phyloP scores from a whole-genome alignment of 164 flowering plant genomes.

The Chimonanthus salicifolius region DNA sequence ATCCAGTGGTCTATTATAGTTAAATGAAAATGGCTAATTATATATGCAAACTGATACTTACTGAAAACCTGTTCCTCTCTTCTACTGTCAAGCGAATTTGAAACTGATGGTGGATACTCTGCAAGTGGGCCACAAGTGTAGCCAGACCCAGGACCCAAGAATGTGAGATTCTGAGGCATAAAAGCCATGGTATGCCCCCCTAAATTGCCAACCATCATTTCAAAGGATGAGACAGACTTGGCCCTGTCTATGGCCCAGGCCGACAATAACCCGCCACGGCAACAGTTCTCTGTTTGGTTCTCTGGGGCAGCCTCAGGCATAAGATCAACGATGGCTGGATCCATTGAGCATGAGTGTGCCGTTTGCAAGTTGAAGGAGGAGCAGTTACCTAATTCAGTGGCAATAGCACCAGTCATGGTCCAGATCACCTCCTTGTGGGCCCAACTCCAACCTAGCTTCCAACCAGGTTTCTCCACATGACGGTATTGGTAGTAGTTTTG shows the following conservation, averaged over 20 bases:
- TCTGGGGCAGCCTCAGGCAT: constrained; percentile 30
- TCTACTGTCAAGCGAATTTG: constrained; percentile 28
- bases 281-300: constrained; percentile 40
- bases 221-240: constrained; percentile 42
- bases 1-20: background rate
- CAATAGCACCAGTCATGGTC: constrained; percentile 58
- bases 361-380: constrained; percentile 27
- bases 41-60: constrained; percentile 21
- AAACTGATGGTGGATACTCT: constrained; percentile 40
- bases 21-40: background rate
- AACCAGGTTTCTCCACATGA: constrained; percentile 53
- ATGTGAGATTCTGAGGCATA: constrained; percentile 36
- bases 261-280: constrained; percentile 43
- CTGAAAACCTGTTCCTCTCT: constrained; percentile 50
- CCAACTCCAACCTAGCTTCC: constrained; percentile 66
- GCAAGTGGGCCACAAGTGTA: constrained; percentile 41
- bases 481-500: constrained; percentile 55
- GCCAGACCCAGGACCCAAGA: constrained; percentile 58
- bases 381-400: constrained; percentile 49
- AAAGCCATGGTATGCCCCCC: background rate
- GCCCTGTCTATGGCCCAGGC: constrained; percentile 37
- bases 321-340: constrained; percentile 42
- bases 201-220: constrained; percentile 41
- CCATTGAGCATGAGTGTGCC: constrained; percentile 44
- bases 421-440: constrained; percentile 37